These are phyloP conservation scores for Solioccasus polychromus DNA, from an alignment of 768 basidiomycete genomes.

Conservation along the genomic window DNA sequence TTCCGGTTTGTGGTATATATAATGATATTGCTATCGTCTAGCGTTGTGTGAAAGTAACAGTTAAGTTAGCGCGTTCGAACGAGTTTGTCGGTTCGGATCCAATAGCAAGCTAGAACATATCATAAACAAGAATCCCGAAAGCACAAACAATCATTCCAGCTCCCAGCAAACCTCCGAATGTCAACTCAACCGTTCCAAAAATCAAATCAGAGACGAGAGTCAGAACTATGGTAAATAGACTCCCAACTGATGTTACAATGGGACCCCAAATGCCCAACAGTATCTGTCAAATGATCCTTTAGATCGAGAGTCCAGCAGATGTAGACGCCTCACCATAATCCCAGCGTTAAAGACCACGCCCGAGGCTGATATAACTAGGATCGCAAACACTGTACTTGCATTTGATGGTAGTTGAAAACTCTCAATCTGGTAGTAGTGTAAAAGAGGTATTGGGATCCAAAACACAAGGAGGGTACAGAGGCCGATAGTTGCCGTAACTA, in stretches of 20 bases:
- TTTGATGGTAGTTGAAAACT: conserved; percentile 62
- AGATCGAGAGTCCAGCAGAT: not conserved
- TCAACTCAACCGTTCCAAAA: conserved; percentile 65
- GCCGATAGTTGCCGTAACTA: conserved; percentile 80
- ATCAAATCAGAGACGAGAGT: conserved; percentile 77
- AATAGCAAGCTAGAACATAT: conserved; percentile 46
- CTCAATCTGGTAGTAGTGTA: conserved; percentile 67
- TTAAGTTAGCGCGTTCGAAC: not conserved
- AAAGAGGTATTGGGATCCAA: conserved; percentile 76
- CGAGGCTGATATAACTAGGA: conserved; percentile 64
- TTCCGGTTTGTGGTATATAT: conserved; percentile 43
- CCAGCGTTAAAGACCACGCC: conserved; percentile 85
- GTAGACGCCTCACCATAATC: conserved; percentile 60
- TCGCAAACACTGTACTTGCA: conserved; percentile 42
- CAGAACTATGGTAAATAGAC: conserved; percentile 90
- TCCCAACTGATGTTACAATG: conserved; percentile 83
- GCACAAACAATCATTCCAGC: conserved; percentile 78
- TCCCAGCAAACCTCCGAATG: conserved; percentile 71
- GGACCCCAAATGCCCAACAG: conserved; percentile 87
- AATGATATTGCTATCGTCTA: conserved; percentile 34
- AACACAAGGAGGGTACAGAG: conserved; percentile 67
- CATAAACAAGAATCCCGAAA: conserved; percentile 76
- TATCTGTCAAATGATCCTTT: conserved; percentile 42
- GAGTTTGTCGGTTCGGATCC: not conserved
- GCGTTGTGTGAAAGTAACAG: not conserved